These are phyloP conservation scores for Candida khao-thaluensis DNA, from an alignment of 805 yeast species.

Conservation along the genomic window DNA sequence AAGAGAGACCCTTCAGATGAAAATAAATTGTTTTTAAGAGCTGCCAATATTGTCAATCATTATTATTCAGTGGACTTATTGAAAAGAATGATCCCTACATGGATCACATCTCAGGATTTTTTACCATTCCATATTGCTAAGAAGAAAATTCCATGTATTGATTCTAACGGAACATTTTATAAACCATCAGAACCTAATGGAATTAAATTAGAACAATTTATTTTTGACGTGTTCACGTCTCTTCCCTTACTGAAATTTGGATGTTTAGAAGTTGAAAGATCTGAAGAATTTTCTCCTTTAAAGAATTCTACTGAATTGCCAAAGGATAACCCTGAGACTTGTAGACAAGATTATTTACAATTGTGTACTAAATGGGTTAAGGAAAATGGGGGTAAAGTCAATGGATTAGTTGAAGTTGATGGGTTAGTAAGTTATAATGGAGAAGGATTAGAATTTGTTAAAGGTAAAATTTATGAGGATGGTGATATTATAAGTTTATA, in stretches of 20 bases:
- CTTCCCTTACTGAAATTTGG: conserved; percentile 75
- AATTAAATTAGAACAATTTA: conserved; percentile 92
- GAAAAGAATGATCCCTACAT: conserved; percentile 53
- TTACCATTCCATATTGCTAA: conserved; percentile 95
- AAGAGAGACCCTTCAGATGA: conserved; percentile 56
- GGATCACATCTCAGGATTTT: conserved; percentile 63
- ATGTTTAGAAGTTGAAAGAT: conserved; percentile 84
- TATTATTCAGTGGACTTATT: conserved; percentile 85
- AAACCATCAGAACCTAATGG: conserved; percentile 85
- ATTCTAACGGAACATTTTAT: conserved; percentile 39
- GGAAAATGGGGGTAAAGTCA: conserved; percentile 64
- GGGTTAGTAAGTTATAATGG: conserved; percentile 73
- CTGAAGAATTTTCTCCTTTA: conserved; percentile 87
- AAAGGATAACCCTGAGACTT: conserved; percentile 83
- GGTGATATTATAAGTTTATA: conserved; percentile 37
- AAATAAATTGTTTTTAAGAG: conserved; percentile 66
- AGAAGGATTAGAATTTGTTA: conserved; percentile 60
- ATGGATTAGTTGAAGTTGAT: conserved; percentile 68
- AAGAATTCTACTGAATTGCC: conserved; percentile 85
- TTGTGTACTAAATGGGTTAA: conserved; percentile 75
- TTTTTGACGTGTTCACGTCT: conserved; percentile 90
- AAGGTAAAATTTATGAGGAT: conserved; percentile 42
- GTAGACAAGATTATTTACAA: conserved; percentile 59
- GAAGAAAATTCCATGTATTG: conserved; percentile 74
- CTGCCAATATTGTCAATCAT: conserved; percentile 97